Conservation (phyloP, 768 basidiomycete genomes). For the Lactarius psammicola region DNA sequence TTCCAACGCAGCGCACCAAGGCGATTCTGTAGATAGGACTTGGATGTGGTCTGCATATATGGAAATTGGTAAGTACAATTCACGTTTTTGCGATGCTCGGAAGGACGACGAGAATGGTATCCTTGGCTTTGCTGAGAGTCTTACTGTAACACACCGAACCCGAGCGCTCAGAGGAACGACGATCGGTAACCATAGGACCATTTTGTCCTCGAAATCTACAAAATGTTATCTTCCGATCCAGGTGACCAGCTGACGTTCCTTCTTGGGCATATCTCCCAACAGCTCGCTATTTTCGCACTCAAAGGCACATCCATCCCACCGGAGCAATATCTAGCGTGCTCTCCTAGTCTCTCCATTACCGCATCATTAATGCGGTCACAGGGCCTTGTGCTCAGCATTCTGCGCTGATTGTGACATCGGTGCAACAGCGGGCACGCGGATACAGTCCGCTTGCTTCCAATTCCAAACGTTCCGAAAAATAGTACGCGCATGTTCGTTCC, state of each 20-base stretch:
- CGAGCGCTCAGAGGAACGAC: too few relatives aligned
- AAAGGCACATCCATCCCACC: slow-evolving; percentile 6
- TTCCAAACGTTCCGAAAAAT: neutral
- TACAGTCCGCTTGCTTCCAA: neutral
- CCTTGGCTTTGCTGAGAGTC: neutral
- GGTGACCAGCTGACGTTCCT: neutral
- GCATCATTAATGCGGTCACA: slow-evolving; percentile 15
- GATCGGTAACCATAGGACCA: too few relatives aligned
- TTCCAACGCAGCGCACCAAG: too few relatives aligned
- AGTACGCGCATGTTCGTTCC: slow-evolving; percentile 6
- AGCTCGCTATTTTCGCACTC: neutral
- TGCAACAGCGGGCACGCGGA: slow-evolving; percentile 8
- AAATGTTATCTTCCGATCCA: slow-evolving; percentile 13
- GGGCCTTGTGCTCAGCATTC: slow-evolving; percentile 1
- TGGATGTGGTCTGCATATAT: too few relatives aligned
- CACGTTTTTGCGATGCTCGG: too few relatives aligned
- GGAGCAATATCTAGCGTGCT: neutral
- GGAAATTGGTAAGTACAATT: too few relatives aligned
- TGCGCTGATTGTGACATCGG: slow-evolving; percentile 10
- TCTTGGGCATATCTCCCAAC: slow-evolving; percentile 15
- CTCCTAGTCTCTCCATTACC: neutral
- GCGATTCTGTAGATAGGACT: too few relatives aligned
- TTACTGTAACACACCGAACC: neutral
- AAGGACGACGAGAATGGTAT: too few relatives aligned
- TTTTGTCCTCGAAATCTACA: slow-evolving; percentile 22